Evolutionary conservation across 139 green algal species (phyloP), one percentile per base, ranked within the genome.

Genomic region (Picochlorum sp.): DNA sequence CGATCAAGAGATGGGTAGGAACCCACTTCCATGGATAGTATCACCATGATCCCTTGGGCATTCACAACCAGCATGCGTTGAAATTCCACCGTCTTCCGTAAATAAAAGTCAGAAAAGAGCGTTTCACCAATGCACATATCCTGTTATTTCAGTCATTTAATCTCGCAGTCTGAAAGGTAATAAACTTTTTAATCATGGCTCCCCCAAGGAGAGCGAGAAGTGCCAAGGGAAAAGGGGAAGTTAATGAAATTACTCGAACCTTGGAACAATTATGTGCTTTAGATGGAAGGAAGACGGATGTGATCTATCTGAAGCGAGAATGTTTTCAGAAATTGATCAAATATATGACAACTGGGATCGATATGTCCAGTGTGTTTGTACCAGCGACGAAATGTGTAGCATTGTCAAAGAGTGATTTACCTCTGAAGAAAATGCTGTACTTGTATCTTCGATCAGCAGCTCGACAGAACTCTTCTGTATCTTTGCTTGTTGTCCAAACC

Each of bases 381-480:
- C 66, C 71, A 45, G 71, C 66, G 57, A 78, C 71, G 37, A 78
- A 78, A 56, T 78, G 71, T 34, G 71, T 73, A 6, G 71, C 71
- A 21, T 67, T 78, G 4, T 63, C 38, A 30, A 74, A 74, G 60
- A 51, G 30, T 20, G 71, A 78, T 69, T 45, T 78, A 15, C 71
- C 71, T 2, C 60, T 78, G 7, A 97, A 97, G 75, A 97, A 98
- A 74, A 96, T 96, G 91, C 84, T 97, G 11, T 98, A 97, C 76
- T 78, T 96, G 1, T 96, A 93, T 80, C 81, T 95, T 52, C 83
- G 83, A 28, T 86, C 88, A 41, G 91, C 91, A 51, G 89, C 88
- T 5, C 69, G 79, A 15, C 76, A 84, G 30, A 86, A 83, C 47
- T 47, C 55, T 20, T 45, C 60, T 20, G 65, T 71, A 49, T 56